Conservation (phyloP, 2,329 filamentous ascomycete genomes). For the Ophiostoma ips region DNA sequence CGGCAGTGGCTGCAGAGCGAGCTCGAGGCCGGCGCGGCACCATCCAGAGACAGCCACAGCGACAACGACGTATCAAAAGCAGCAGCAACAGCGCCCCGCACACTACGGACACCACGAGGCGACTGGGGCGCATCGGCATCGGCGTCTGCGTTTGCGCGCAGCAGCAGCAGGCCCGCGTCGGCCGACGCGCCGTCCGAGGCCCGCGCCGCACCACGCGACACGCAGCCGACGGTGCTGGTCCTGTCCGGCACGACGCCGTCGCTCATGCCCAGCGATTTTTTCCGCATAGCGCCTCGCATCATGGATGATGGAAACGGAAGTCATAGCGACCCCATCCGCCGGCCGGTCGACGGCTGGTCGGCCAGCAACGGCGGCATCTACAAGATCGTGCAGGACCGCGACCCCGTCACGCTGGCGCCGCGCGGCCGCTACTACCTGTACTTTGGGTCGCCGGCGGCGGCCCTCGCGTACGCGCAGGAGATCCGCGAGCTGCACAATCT, state of each 20-base stretch:
- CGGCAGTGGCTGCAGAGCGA: conserved; percentile 9
- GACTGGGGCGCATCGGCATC: not conserved
- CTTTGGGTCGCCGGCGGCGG: conserved; percentile 47
- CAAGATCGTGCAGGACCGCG: conserved; percentile 48
- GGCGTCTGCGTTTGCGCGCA: not conserved
- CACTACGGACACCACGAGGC: not conserved
- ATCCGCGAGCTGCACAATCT: conserved; percentile 33
- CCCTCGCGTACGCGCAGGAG: conserved; percentile 45
- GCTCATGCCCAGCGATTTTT: conserved; percentile 55
- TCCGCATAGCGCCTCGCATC: conserved; percentile 47
- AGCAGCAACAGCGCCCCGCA: not conserved
- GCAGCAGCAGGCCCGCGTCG: not conserved
- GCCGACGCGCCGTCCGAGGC: not conserved
- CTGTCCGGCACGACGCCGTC: conserved; percentile 44
- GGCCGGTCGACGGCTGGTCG: conserved; percentile 50
- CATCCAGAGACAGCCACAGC: not conserved
- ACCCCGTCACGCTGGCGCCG: conserved; percentile 48
- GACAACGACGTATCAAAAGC: not conserved
- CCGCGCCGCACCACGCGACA: not conserved
- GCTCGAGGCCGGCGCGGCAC: not conserved
- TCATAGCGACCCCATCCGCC: not conserved
- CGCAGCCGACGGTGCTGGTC: conserved; percentile 30
- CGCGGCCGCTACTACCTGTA: conserved; percentile 54
- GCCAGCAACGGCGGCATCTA: conserved; percentile 18
- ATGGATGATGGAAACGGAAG: not conserved